Evolutionary conservation across 129 eudicot genomes (phyloP), one percentile per base, ranked within the genome.

Genomic region (Scalesia atractyloides): DNA sequence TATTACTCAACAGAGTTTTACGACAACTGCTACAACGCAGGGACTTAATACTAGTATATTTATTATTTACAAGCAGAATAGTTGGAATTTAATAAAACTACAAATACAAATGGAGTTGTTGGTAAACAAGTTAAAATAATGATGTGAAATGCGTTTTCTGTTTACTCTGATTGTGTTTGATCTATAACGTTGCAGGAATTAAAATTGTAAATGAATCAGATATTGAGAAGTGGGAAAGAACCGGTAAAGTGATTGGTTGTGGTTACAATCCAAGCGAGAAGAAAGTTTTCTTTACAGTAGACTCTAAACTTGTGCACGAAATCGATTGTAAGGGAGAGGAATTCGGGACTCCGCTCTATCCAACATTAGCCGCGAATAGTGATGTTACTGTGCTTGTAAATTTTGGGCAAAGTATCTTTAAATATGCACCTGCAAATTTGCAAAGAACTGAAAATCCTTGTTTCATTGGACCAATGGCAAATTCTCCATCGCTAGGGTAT

Each of bases 391-490:
- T 94, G 6, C 79, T 90, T 6, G 94, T 88, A 2, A 94, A 94
- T 67, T 86, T 90, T 62, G 99, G 99, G 5, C 99, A 94, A 85
- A 80, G 89, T 60, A 69, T 56, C 16, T 94, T 94, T 69, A 77
- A 75, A 70, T 94, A 83, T 68, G 72, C 60, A 58, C 89, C 86
- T 1, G 93, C 97, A 2, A 94, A 94, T 78, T 16, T 36, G 52
- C 86, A 82, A 19, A 86, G 99, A 70, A 94, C 99, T 15, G 86
- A 91, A 44, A 94, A 94, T 77, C 99, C 99, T 10, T 94, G 97
- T 76, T 94, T 94, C 75, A 63, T 81, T 30, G 89, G 90, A 18
- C 91, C 92, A 1, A 39, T 66, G 13, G 84, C 73, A 34, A 86
- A 62, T 17, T 79, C 93, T 9, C 80, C 88, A 36, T 75, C 82